Conservation (phyloP, 345 rosid genomes). For the Corchorus olitorius region DNA sequence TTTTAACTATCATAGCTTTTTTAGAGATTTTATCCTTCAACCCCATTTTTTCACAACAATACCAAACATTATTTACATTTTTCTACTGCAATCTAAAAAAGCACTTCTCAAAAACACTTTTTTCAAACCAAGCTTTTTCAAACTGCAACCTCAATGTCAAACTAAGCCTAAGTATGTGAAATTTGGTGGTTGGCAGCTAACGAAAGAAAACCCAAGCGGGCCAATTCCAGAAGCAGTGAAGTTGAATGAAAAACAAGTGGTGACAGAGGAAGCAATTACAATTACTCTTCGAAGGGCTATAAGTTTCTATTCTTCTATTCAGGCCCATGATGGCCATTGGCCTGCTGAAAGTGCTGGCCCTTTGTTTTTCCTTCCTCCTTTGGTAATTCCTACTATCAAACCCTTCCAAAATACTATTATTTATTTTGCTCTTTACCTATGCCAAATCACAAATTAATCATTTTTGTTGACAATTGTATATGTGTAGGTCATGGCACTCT, state of each 20-base stretch:
- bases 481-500: constrained; percentile 59
- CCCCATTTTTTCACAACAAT: no score
- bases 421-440: not conserved
- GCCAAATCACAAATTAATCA: no score
- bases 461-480: not conserved
- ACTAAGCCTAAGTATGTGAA: not conserved
- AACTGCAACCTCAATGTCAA: no score
- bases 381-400: constrained; percentile 24
- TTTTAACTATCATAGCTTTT: no score
- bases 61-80: no score
- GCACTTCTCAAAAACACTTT: no score
- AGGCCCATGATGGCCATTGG: constrained; percentile 74
- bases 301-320: constrained; percentile 55
- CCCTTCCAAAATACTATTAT: not conserved
- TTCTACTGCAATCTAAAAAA: no score
- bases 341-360: constrained; percentile 69
- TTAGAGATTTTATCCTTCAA: no score
- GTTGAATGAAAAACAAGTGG: constrained; percentile 33
- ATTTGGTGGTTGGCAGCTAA: constrained; percentile 27
- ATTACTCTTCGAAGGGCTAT: constrained; percentile 49
- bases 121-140: no score
- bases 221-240: constrained; percentile 39
- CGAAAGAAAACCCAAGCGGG: constrained; percentile 36
- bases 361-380: constrained; percentile 63
- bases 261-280: constrained; percentile 41